A percentile compares a stretch with the other conserved stretches of the same genome.
Conservation (phyloP, 306 rosid genomes). For the Prunus salicina region DNA sequence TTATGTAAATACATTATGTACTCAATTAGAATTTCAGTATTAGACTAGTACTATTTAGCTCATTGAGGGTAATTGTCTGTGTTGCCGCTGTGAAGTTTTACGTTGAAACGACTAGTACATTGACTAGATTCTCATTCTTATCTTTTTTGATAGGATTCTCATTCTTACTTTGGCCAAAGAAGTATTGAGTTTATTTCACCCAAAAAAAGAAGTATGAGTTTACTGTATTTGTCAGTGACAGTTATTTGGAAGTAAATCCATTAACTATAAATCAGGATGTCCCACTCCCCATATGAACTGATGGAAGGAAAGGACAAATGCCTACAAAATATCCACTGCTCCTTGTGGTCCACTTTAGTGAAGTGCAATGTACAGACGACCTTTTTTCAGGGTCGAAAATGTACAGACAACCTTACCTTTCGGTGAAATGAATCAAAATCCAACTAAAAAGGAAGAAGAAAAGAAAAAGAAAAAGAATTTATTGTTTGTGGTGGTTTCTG, state of each 20-base stretch:
- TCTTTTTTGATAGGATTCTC: too few relatives aligned
- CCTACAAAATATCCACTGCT: background rate
- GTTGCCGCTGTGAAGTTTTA: too few relatives aligned
- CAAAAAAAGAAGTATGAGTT: too few relatives aligned
- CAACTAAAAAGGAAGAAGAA: background rate
- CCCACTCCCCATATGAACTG: too few relatives aligned
- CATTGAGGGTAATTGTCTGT: background rate
- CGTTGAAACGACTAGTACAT: too few relatives aligned
- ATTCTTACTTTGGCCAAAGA: too few relatives aligned
- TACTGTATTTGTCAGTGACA: too few relatives aligned
- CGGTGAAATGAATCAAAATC: background rate
- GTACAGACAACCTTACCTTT: background rate
- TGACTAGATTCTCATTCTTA: too few relatives aligned
- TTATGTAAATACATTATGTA: background rate
- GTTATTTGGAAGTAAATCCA: too few relatives aligned
- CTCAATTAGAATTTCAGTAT: background rate
- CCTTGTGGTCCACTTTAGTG: background rate
- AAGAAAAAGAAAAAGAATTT: background rate
- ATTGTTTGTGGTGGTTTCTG: background rate
- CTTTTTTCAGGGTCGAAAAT: background rate
- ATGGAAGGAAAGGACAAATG: background rate
- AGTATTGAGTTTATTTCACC: too few relatives aligned
- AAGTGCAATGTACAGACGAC: background rate
- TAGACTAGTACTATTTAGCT: background rate
- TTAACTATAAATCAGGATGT: too few relatives aligned